These are phyloP conservation scores for Mycena maculata DNA, from an alignment of 768 basidiomycete species.

Conservation along the genomic window DNA sequence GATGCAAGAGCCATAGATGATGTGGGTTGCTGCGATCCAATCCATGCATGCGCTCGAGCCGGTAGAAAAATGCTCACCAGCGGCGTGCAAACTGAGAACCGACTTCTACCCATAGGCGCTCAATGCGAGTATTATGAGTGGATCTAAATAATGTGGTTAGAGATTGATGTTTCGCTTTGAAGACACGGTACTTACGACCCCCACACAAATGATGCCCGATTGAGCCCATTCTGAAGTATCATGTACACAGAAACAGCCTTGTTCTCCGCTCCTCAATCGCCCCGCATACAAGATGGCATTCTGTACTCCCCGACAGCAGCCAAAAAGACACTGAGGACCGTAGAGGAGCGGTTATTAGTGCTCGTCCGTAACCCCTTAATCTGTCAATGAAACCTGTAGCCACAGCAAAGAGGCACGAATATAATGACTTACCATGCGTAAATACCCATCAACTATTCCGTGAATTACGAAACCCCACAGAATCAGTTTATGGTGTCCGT, in stretches of 20 bases:
- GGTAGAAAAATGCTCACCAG: slow-evolving; percentile 52
- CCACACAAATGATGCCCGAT: slow-evolving; percentile 33
- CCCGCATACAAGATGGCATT: slow-evolving; percentile 36
- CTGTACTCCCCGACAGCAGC: background rate
- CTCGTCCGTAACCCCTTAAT: slow-evolving; percentile 26
- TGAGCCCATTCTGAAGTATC: slow-evolving; percentile 38
- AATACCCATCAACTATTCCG: slow-evolving; percentile 46
- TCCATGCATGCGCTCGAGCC: slow-evolving; percentile 44
- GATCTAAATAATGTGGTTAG: background rate
- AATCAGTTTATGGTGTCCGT: no score
- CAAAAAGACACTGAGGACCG: slow-evolving; percentile 23
- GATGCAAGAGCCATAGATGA: no score
- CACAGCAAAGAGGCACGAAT: no score
- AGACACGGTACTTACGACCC: slow-evolving; percentile 7
- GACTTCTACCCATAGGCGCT: slow-evolving; percentile 55
- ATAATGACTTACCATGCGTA: slow-evolving; percentile 37
- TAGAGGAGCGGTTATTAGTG: slow-evolving; percentile 24
- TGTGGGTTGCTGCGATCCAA: no score
- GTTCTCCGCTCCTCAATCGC: slow-evolving; percentile 44
- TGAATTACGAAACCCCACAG: slow-evolving; percentile 44
- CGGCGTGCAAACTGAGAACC: no score
- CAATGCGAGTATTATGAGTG: slow-evolving; percentile 49
- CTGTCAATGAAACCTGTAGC: no score
- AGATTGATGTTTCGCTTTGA: slow-evolving; percentile 45
- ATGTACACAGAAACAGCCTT: slow-evolving; percentile 39